Base-by-base conservation (phyloP, 208 protist genomes). In the Hexamita inflata region DNA sequence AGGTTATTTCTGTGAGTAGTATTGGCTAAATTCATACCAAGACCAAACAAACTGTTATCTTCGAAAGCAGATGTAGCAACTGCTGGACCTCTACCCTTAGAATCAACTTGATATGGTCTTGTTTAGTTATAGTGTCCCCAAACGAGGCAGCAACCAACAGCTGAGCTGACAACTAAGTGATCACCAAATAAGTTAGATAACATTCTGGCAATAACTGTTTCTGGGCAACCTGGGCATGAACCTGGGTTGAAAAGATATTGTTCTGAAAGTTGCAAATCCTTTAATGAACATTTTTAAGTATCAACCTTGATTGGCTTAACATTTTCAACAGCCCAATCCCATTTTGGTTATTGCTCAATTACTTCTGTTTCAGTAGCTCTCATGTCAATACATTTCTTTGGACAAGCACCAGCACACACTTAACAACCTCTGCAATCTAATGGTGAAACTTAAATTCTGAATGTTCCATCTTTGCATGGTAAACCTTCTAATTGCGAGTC, bases 21-120 rank as follows among this genome's bases (percentile, higher is more conserved):
- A n/a, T n/a, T n/a, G n/a, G 75, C 83, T 58, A 83, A 32, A 0
- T 62, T 59, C 74, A 88, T 89, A 34, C 86, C 86, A 38, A 83
- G 79, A 59, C 85, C 86, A 73, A 83, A 89, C 76, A 88, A 82
- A 30, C 86, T 86, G 41, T 81, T 87, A 77, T 89, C 86, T 77
- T 89, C 86, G 66, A 89, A 89, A 11, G 89, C 61, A 39, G 84
- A 87, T 49, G 78, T 81, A 28, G 65, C 85, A 84, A 85, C 86
- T 34, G 86, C 84, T 41, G 86, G 86, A 35, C 86, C 86, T 34
- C 78, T 75, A 30, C 86, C 85, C 28, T 88, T 1, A 57, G 83
- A 58, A 65, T 87, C 87, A n/a, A 59, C 73, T 15, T 74, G 80
- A 74, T 86, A 89, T n/a, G 86, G 83, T 70, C 67, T 78, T 39